These are phyloP conservation scores for Solanum sejunctum DNA, from an alignment of 257 asterid genomes.

Conservation along the genomic window DNA sequence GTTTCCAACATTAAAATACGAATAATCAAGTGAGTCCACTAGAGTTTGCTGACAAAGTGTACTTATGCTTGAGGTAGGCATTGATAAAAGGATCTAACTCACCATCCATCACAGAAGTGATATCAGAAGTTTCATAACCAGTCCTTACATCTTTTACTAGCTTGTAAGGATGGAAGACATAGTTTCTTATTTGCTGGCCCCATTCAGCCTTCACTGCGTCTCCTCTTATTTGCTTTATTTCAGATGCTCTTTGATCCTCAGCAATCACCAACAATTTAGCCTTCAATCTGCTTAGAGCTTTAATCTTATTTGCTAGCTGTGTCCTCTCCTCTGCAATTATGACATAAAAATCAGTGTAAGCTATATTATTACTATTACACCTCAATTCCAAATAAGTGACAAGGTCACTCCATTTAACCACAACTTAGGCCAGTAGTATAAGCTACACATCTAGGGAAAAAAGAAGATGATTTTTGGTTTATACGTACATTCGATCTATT, in stretches of 20 bases:
- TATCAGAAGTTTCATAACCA: constrained; percentile 69
- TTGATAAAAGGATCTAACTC: constrained; percentile 83
- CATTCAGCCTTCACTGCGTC: constrained; percentile 92
- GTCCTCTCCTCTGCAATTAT: constrained; percentile 59
- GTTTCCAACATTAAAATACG: neutral
- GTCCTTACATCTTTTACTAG: constrained; percentile 87
- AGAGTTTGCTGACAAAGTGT: constrained; percentile 30
- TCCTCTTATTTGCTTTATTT: constrained; percentile 92
- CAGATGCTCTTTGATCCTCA: constrained; percentile 86
- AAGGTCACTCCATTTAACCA: neutral
- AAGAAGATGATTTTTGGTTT: neutral
- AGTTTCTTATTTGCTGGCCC: constrained; percentile 97
- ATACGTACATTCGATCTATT: neutral
- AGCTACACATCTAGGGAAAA: neutral
- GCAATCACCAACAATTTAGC: constrained; percentile 84
- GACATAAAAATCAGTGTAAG: neutral
- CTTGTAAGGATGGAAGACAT: constrained; percentile 93
- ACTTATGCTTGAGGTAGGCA: constrained; percentile 76
- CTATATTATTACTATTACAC: neutral
- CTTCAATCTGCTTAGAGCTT: constrained; percentile 79
- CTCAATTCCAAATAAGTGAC: neutral
- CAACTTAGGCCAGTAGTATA: neutral
- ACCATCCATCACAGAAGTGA: constrained; percentile 88
- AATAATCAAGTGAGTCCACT: constrained; percentile 8
- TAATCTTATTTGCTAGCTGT: constrained; percentile 83